Percentiles rank a stretch among this genome's conserved stretches.
Evolutionary conservation across 257 asterid genomes (phyloP).

Genomic region (Solanum appendiculatum): DNA sequence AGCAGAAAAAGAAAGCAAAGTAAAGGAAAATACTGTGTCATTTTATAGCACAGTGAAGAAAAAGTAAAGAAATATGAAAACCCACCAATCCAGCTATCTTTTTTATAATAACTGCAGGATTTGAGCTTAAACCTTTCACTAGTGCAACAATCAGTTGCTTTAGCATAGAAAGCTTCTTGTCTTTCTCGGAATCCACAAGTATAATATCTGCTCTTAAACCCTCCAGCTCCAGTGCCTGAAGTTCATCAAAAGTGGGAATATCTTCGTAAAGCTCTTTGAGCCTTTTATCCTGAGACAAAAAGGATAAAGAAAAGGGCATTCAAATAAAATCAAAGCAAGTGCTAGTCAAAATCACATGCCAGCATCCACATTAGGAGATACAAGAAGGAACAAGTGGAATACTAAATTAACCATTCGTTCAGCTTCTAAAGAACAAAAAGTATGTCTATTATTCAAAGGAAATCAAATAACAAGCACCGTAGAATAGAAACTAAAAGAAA

Average conservation of each 20-base stretch:
- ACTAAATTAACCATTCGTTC: background rate
- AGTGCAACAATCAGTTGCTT: conserved; percentile 74
- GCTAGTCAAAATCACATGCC: background rate
- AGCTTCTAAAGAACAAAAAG: background rate
- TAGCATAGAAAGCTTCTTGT: conserved; percentile 81
- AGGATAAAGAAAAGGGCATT: background rate
- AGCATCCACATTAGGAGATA: background rate
- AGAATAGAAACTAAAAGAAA: conserved; percentile 4
- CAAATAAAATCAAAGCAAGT: background rate
- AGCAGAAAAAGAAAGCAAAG: background rate
- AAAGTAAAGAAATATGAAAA: conserved; percentile 1
- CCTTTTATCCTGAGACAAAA: conserved; percentile 61
- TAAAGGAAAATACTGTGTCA: background rate
- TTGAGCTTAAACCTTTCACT: conserved; percentile 75
- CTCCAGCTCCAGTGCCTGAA: conserved; percentile 68
- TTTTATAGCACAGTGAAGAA: background rate
- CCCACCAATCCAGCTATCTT: conserved; percentile 97
- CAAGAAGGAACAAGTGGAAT: background rate
- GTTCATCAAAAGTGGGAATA: conserved; percentile 84
- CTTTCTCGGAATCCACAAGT: conserved; percentile 81
- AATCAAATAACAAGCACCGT: background rate
- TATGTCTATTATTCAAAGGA: background rate
- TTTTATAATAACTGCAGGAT: conserved; percentile 74
- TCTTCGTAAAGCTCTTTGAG: conserved; percentile 77
- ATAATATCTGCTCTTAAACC: conserved; percentile 78